Evolutionary conservation across 768 basidiomycete species (phyloP).

Genomic region (Udeniomyces megalosporus): DNA sequence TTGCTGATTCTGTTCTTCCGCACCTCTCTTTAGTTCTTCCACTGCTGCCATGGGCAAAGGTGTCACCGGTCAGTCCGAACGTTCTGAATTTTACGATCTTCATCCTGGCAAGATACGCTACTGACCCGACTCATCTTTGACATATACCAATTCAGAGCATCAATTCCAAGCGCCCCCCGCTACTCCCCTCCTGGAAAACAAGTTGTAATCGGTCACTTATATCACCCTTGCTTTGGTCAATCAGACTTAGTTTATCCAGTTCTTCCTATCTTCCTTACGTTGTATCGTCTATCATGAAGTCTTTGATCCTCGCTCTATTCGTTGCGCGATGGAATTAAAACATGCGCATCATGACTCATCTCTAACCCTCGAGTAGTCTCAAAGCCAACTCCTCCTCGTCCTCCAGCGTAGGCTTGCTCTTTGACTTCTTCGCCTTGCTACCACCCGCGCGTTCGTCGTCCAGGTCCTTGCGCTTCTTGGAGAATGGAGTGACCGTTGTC

Average conservation of each 20-base stretch:
- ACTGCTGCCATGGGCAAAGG: constrained; percentile 99
- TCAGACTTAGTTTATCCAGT: no score
- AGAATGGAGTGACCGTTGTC: constrained; percentile 24
- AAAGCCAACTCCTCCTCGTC: constrained; percentile 54
- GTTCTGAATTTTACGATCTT: no score
- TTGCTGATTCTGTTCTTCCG: background rate
- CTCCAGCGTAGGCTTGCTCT: constrained; percentile 28
- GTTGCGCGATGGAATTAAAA: no score
- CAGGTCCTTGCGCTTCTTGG: constrained; percentile 15
- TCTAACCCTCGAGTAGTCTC: constrained; percentile 28
- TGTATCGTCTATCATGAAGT: no score
- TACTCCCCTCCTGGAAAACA: background rate
- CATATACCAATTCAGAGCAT: background rate
- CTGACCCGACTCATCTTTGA: background rate
- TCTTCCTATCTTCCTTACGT: no score
- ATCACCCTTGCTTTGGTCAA: background rate
- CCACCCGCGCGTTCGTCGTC: constrained; percentile 29
- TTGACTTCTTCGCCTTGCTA: constrained; percentile 27
- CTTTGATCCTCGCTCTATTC: no score
- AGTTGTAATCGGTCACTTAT: background rate
- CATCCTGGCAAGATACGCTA: no score
- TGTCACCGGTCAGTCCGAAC: constrained; percentile 53
- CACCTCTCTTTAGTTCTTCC: constrained; percentile 41
- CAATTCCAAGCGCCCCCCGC: constrained; percentile 1
- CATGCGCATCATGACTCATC: no score